Percentiles rank a stretch among this genome's conserved stretches.
phyloP scores from a whole-genome alignment of 176 grass and related monocot genomes.

The Ensete glaucum region DNA sequence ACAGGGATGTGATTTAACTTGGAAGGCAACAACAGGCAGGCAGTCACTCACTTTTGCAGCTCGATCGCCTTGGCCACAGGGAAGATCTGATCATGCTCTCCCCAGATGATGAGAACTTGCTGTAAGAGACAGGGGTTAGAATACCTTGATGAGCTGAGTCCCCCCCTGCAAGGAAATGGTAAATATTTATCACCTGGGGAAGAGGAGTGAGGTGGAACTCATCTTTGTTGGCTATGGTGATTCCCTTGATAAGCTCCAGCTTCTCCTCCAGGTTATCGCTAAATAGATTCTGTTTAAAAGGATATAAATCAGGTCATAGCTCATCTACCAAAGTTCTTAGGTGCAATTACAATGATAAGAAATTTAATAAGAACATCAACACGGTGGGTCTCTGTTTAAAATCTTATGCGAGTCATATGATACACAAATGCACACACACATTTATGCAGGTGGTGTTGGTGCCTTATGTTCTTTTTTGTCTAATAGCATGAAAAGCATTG shows the following conservation, averaged over 20 bases:
- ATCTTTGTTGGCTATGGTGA: slow-evolving; percentile 49
- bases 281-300: slow-evolving; percentile 45
- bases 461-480: too few species aligned
- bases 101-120: slow-evolving; percentile 83
- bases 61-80: slow-evolving; percentile 52
- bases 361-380: background rate
- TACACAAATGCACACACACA: too few species aligned
- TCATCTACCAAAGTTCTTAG: background rate
- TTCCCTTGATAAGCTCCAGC: slow-evolving; percentile 49
- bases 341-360: background rate
- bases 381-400: too few species aligned
- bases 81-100: slow-evolving; percentile 77
- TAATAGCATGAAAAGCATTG: too few species aligned
- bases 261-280: slow-evolving; percentile 62
- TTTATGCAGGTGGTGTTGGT: too few species aligned
- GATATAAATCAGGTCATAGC: background rate
- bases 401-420: too few species aligned
- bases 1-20: background rate
- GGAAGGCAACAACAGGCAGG: background rate
- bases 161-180: too few species aligned
- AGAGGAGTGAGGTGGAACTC: slow-evolving; percentile 74
- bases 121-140: slow-evolving; percentile 5
- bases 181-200: slow-evolving; percentile 32
- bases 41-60: slow-evolving; percentile 39
- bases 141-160: background rate